Base-by-base conservation (phyloP, 495 filamentous ascomycete species). In the Hyphodiscus hymeniophilus region DNA sequence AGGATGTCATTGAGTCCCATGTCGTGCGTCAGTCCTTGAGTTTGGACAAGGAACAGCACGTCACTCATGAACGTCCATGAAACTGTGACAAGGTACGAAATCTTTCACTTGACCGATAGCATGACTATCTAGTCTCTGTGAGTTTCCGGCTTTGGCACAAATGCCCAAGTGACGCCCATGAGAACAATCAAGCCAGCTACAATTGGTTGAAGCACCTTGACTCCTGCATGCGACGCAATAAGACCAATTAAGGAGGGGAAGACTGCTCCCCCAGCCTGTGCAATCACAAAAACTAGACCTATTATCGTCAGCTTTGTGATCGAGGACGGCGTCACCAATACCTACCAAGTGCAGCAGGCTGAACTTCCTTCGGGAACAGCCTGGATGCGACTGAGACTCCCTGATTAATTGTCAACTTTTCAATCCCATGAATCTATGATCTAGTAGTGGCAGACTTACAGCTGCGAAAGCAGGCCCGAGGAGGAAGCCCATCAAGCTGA, bases 401-500 rank as follows among this genome's bases (percentile, higher is more conserved):
- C 65, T 69, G 47, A 30, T 36, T 5, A 10, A 15, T 0, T 48
- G 38, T 16, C 20, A 42, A 21, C 21, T 20, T 41, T 20, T 41
- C 21, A 13, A 13, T 23, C 17, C 36, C 7, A 18, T 7, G n/a
- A n/a, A n/a, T n/a, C n/a, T n/a, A n/a, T n/a, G n/a, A n/a, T 31
- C 3, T 5, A 16, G 16, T 1, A 58, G 30, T 20, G 15, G 5
- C 11, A 1, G 36, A 53, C 66, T 53, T 35, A 67, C 67, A 1
- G 64, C 68, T 4, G 69, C 61, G 47, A 74, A 76, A 30, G 67
- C 63, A 0, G 69, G 69, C 1, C 67, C 80, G 0, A 80, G 63
- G 60, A 89, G 85, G 69, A 90, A 86, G 2, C 85, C 85, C 15
- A 84, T 71, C 7, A 88, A 60, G 15, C 76, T 70, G 30, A 87